Conservation (phyloP, 2,329 filamentous ascomycete genomes). For the Periconia sp. region DNA sequence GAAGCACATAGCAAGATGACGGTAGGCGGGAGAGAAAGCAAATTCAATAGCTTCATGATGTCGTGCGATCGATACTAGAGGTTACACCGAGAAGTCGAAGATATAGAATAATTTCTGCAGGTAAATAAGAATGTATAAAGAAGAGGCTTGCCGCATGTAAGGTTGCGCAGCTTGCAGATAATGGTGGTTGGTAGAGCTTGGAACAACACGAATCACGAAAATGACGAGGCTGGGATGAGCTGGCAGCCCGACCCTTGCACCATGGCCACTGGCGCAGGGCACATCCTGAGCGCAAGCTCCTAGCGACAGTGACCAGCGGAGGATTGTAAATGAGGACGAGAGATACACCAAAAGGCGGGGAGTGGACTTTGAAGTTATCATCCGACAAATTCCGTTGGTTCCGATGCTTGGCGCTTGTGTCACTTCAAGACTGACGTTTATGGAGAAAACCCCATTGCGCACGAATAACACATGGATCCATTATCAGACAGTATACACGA, state of each 20-base stretch:
- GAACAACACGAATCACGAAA: slow-evolving; percentile 28
- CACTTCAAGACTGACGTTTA: too few relatives aligned
- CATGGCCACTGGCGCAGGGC: too few relatives aligned
- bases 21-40: slow-evolving; percentile 39
- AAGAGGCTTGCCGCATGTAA: slow-evolving; percentile 4
- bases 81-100: neutral
- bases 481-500: too few relatives aligned
- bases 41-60: slow-evolving; percentile 31
- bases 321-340: too few relatives aligned
- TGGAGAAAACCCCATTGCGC: too few relatives aligned
- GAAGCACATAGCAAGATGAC: slow-evolving; percentile 36
- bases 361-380: too few relatives aligned
- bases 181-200: slow-evolving; percentile 39
- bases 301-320: too few relatives aligned
- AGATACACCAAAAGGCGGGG: too few relatives aligned
- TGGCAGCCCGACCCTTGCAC: slow-evolving; percentile 30
- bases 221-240: slow-evolving; percentile 42
- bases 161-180: slow-evolving; percentile 10
- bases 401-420: too few relatives aligned
- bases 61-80: neutral
- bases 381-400: too few relatives aligned
- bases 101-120: slow-evolving; percentile 14
- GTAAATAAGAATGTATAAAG: slow-evolving; percentile 17
- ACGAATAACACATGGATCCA: too few relatives aligned
- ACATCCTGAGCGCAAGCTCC: too few relatives aligned